These are phyloP conservation scores for Trichoderma gamsii DNA, from an alignment of 495 filamentous ascomycete genomes.

Conservation along the genomic window DNA sequence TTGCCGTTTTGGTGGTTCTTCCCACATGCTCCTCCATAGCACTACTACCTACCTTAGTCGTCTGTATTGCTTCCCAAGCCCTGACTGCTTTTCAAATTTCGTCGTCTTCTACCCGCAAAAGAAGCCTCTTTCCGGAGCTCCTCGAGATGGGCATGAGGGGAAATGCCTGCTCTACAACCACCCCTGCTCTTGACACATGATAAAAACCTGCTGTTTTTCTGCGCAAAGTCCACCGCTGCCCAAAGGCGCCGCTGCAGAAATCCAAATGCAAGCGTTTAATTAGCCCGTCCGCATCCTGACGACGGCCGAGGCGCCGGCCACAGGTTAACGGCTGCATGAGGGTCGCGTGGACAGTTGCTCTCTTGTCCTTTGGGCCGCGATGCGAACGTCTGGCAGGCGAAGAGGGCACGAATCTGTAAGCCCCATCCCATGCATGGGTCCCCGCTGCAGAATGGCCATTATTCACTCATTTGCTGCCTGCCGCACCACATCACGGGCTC, in stretches of 20 bases:
- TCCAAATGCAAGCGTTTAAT: not conserved
- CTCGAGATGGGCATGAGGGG: not conserved
- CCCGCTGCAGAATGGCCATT: constrained; percentile 1
- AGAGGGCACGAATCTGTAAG: constrained; percentile 3
- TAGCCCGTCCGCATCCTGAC: not conserved
- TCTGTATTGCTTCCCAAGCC: not conserved
- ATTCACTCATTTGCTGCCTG: constrained; percentile 12
- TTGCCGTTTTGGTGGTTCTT: constrained; percentile 12
- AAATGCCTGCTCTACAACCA: not conserved
- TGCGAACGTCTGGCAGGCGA: constrained; percentile 6
- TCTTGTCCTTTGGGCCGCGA: constrained; percentile 13
- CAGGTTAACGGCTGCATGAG: not conserved
- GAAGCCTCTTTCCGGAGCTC: not conserved
- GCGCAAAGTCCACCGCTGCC: not conserved
- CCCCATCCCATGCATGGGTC: not conserved
- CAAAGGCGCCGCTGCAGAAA: not conserved
- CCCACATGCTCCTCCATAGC: constrained; percentile 1
- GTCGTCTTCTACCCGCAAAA: not conserved
- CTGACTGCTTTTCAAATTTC: not conserved
- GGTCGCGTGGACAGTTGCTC: constrained; percentile 12
- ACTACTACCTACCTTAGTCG: not conserved
- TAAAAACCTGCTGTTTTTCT: not conserved
- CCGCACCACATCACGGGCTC: not conserved
- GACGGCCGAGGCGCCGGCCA: not conserved
- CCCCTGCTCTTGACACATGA: constrained; percentile 5